Conservation (phyloP, 345 rosid genomes). For the Aethionema arabicum region DNA sequence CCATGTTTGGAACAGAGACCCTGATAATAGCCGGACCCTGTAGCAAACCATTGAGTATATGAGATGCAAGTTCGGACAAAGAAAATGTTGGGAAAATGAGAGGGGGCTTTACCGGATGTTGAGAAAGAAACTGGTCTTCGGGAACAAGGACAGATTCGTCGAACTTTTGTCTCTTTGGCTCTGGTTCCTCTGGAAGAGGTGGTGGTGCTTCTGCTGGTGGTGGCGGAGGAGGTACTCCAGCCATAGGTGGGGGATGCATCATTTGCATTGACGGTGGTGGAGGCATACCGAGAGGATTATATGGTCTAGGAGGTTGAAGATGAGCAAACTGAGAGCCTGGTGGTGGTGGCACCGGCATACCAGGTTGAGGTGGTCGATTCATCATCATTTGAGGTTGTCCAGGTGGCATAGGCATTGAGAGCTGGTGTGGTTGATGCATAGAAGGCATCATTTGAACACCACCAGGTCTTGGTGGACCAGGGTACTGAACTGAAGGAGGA, state of each 20-base stretch:
- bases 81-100: background rate
- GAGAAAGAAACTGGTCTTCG: slow-evolving; percentile 79
- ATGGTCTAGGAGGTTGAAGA: slow-evolving; percentile 53
- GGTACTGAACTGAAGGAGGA: slow-evolving; percentile 46
- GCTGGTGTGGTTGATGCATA: slow-evolving; percentile 55
- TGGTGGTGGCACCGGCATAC: slow-evolving; percentile 64
- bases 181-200: slow-evolving; percentile 96
- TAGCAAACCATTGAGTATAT: background rate
- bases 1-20: slow-evolving; percentile 66
- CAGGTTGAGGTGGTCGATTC: slow-evolving; percentile 57
- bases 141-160: slow-evolving; percentile 76
- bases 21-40: slow-evolving; percentile 67
- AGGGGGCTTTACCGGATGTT: slow-evolving; percentile 52
- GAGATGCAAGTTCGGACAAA: slow-evolving; percentile 1
- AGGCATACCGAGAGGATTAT: slow-evolving; percentile 39
- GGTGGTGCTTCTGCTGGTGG: slow-evolving; percentile 90
- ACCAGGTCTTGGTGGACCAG: slow-evolving; percentile 56
- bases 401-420: slow-evolving; percentile 47
- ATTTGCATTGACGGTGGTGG: slow-evolving; percentile 45
- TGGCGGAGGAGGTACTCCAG: slow-evolving; percentile 66
- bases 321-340: slow-evolving; percentile 74
- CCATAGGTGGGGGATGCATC: slow-evolving; percentile 63
- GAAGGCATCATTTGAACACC: slow-evolving; percentile 62
- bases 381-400: slow-evolving; percentile 65
- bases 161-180: slow-evolving; percentile 85